Conservation (phyloP, 1,284 basidiomycete genomes). For the Ceratobasidium sp. region DNA sequence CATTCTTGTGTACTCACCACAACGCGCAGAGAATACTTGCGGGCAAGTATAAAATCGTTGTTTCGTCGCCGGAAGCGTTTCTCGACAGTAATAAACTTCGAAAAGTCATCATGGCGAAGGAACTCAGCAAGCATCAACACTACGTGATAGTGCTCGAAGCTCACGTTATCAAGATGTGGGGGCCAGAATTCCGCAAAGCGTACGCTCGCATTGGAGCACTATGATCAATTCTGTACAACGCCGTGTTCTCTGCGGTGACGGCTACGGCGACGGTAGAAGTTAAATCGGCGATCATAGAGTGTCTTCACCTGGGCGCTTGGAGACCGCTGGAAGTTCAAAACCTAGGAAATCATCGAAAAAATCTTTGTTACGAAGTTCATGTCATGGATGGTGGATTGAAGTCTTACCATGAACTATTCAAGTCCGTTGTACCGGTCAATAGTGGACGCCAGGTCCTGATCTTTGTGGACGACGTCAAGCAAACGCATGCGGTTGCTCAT, state of each 20-base stretch:
- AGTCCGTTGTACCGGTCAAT: too few species aligned
- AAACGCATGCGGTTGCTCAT: too few species aligned
- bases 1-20: too few species aligned
- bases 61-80: constrained; percentile 22
- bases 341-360: not conserved
- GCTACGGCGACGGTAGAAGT: constrained; percentile 1
- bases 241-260: not conserved
- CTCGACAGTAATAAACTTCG: constrained; percentile 4
- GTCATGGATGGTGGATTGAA: not conserved
- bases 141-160: constrained; percentile 8
- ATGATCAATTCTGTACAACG: not conserved
- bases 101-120: not conserved
- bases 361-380: not conserved
- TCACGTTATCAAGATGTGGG: constrained; percentile 2
- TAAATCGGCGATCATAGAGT: not conserved
- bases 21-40: constrained; percentile 5
- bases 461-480: too few species aligned
- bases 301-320: not conserved
- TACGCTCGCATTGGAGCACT: not conserved
- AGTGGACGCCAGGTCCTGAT: too few species aligned
- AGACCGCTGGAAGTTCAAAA: not conserved
- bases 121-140: not conserved
- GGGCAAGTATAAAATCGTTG: constrained; percentile 19
- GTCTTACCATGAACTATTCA: too few species aligned
- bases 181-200: not conserved